Evolutionary conservation across 495 filamentous ascomycete genomes (phyloP).

Genomic region (Bryoglossum gracile): DNA sequence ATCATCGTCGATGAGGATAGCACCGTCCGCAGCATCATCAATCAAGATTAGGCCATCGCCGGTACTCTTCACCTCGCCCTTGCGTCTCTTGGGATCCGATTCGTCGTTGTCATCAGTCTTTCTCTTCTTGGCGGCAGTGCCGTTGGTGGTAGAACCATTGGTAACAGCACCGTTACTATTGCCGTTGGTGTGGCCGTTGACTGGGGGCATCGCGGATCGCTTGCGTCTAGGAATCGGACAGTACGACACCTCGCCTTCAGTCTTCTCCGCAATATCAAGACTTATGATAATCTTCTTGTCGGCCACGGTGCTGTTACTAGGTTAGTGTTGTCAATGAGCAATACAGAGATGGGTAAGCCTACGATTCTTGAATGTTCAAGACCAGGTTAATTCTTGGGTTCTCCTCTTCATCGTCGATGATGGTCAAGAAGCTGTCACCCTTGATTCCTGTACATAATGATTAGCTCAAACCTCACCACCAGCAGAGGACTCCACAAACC

Average conservation of each 20-base stretch:
- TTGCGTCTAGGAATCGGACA: conserved; percentile 41
- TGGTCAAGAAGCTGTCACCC: conserved; percentile 68
- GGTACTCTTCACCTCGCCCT: conserved; percentile 26
- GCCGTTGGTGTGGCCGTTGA: conserved; percentile 16
- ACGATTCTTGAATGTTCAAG: conserved; percentile 51
- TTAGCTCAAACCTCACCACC: conserved; percentile 13
- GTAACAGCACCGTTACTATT: neutral
- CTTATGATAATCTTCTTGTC: conserved; percentile 22
- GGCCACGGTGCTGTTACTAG: conserved; percentile 7
- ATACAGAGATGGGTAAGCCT: conserved; percentile 11
- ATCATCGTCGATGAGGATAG: conserved; percentile 72
- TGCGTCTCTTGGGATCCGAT: conserved; percentile 36
- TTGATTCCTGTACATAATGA: conserved; percentile 38
- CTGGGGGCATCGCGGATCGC: conserved; percentile 27
- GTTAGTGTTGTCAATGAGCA: conserved; percentile 2
- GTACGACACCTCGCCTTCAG: conserved; percentile 6
- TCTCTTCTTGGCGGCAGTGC: conserved; percentile 14
- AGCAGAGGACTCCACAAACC: conserved; percentile 39
- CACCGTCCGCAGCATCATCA: conserved; percentile 54
- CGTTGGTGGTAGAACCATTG: neutral
- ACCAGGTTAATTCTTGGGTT: conserved; percentile 76
- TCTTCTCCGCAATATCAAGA: neutral
- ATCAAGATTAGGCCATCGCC: conserved; percentile 40
- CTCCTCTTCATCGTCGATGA: conserved; percentile 81
- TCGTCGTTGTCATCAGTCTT: conserved; percentile 6